Base-by-base conservation (phyloP, 805 yeast genomes). In the Candida sakaeoensis region DNA sequence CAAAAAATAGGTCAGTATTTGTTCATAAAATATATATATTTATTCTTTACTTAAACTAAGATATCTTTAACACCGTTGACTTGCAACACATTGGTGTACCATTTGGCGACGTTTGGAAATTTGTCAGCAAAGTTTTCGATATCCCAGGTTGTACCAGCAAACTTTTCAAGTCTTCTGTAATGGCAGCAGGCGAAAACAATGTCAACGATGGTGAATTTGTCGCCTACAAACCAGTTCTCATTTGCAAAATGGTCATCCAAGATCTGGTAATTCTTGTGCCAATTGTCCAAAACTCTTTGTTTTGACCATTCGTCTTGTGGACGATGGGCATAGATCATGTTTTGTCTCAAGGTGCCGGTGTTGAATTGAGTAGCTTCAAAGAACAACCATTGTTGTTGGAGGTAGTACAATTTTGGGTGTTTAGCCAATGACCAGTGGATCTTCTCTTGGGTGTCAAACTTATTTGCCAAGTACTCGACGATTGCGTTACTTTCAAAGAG, bases 401-500 rank as follows among this genome's bases (percentile, higher is more conserved):
- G 21, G 14, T 22, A 37, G 15, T 37, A 37, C 12, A 13, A 15
- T 4, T 27, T 17, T n/a, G 31, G 79, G 55, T 78, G 79, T 29
- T 55, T 53, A 31, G 41, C 43, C 18, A 75, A 55, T 7, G 58
- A 57, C 44, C 55, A 73, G 16, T 70, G 63, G 48, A 47, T 68
- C 55, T 75, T 74, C 44, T 68, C 54, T 9, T 75, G 77, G 39
- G 57, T 69, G 51, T 81, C 86, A 53, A 74, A 81, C 45, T 69
- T 75, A 47, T 78, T 83, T 41, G 74, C 76, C 24, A 81, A 53
- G 53, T 78, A 81, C 41, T 65, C 58, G 56, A 80, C 52, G 44
- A 80, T 79, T 1, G 85, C 83, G 25, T 73, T 84, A 23, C 79
- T 66, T 57, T 81, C 85, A 48, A 69, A 68, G 16, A 81, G 49